Percentiles rank a stretch among this genome's conserved stretches.
These are phyloP conservation scores for Sungouiozyma ichnusensis DNA, from an alignment of 805 yeast species.

Conservation along the genomic window DNA sequence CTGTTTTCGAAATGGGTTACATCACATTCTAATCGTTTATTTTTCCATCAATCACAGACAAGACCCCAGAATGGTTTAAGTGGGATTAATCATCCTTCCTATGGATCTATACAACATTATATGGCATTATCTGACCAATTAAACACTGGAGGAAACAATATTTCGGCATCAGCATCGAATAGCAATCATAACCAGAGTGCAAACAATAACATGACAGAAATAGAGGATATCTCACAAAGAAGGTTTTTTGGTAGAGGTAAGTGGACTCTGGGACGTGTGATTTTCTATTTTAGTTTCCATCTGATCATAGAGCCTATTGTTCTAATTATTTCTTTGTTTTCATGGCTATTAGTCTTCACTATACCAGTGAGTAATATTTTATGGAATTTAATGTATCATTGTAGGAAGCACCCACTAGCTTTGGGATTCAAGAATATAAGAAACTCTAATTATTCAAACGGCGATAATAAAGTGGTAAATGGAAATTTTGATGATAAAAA, in stretches of 20 bases:
- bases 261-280: slow-evolving; percentile 77
- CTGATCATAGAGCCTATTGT: slow-evolving; percentile 59
- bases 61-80: background rate
- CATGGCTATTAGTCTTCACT: slow-evolving; percentile 81
- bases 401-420: slow-evolving; percentile 85
- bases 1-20: slow-evolving; percentile 87
- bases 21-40: slow-evolving; percentile 62
- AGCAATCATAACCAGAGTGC: background rate
- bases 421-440: slow-evolving; percentile 60
- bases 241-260: slow-evolving; percentile 85
- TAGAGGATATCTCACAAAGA: slow-evolving; percentile 20
- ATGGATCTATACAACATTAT: slow-evolving; percentile 20
- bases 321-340: slow-evolving; percentile 39
- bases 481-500: slow-evolving; percentile 32
- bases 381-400: slow-evolving; percentile 56
- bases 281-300: slow-evolving; percentile 66
- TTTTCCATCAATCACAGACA: slow-evolving; percentile 39
- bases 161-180: background rate
- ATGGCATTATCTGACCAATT: slow-evolving; percentile 15
- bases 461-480: slow-evolving; percentile 4
- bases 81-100: slow-evolving; percentile 11
- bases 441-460: slow-evolving; percentile 5
- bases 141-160: background rate
- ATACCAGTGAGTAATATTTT: slow-evolving; percentile 89
- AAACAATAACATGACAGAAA: background rate